phyloP scores from a whole-genome alignment of 371 early-diverging fungal genomes.

The Nematocida homosporus region DNA sequence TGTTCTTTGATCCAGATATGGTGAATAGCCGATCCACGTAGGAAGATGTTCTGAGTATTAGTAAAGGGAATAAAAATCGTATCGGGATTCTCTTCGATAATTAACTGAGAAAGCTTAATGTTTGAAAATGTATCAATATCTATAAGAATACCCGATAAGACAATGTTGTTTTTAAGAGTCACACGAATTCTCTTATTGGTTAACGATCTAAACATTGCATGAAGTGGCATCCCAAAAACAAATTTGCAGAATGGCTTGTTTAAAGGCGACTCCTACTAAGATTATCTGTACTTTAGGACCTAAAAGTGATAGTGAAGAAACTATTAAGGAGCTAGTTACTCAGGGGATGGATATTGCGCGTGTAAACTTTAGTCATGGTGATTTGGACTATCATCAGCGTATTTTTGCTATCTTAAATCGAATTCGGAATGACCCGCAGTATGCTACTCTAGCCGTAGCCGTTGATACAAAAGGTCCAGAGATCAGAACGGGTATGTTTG shows the following conservation, averaged over 20 bases:
- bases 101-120: conserved; percentile 20
- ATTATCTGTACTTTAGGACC: conserved; percentile 67
- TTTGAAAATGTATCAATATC: conserved; percentile 48
- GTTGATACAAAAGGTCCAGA: conserved; percentile 70
- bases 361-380: conserved; percentile 72
- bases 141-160: conserved; percentile 8
- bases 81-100: conserved; percentile 8
- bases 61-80: conserved; percentile 1
- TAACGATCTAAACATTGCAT: conserved; percentile 42
- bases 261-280: conserved; percentile 51
- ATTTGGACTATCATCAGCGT: conserved; percentile 62
- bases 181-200: conserved; percentile 20
- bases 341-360: conserved; percentile 89
- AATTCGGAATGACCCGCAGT: conserved; percentile 72
- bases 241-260: conserved; percentile 6
- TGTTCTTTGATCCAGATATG: conserved; percentile 41
- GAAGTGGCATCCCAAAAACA: conserved; percentile 32
- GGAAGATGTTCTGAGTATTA: conserved; percentile 5
- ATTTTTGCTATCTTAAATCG: conserved; percentile 66
- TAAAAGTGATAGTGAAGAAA: conserved; percentile 50
- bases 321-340: conserved; percentile 66
- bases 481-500: conserved; percentile 65
- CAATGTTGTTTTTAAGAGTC: conserved; percentile 16
- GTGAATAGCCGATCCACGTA: conserved; percentile 34
- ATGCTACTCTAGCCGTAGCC: conserved; percentile 70